Evolutionary conservation across 768 basidiomycete genomes (phyloP).

Genomic region (Candolleomyces aberdarensis): DNA sequence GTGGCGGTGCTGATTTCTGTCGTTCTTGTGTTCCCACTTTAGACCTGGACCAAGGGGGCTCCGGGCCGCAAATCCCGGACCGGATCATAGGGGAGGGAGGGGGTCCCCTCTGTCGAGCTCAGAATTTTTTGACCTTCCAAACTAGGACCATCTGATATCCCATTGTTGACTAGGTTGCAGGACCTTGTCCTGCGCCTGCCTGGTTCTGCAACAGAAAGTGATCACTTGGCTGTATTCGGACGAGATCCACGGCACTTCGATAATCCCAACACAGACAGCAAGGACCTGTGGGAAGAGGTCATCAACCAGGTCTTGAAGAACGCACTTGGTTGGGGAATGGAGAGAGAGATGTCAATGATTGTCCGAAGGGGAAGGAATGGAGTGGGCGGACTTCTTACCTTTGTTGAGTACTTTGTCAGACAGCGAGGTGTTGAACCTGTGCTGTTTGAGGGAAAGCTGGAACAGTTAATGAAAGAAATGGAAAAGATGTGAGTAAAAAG

Average conservation of each 20-base stretch:
- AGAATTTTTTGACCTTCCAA: not conserved
- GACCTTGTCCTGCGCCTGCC: conserved; percentile 2
- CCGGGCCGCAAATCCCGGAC: not conserved
- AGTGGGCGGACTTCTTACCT: not conserved
- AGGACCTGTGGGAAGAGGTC: conserved; percentile 19
- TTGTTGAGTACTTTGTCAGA: not conserved
- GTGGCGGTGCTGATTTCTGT: too few species aligned
- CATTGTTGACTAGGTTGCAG: not conserved
- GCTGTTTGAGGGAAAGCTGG: conserved; percentile 16
- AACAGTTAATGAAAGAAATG: conserved; percentile 5
- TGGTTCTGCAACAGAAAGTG: not conserved
- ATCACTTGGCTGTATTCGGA: conserved; percentile 7
- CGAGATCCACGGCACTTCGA: conserved; percentile 10
- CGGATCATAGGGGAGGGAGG: not conserved
- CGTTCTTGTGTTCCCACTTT: too few species aligned
- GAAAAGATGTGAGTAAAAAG: conserved; percentile 5
- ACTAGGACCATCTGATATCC: too few species aligned
- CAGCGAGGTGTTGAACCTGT: not conserved
- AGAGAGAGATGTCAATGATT: conserved; percentile 2
- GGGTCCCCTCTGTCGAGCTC: not conserved
- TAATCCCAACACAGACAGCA: not conserved
- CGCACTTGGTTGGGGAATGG: conserved; percentile 14
- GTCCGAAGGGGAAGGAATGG: not conserved
- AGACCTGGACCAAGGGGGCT: not conserved
- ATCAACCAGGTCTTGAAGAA: conserved; percentile 16